Percentiles rank a stretch among this genome's conserved stretches.
phyloP scores from a whole-genome alignment of 768 basidiomycete species.

The Amanita phalloides region DNA sequence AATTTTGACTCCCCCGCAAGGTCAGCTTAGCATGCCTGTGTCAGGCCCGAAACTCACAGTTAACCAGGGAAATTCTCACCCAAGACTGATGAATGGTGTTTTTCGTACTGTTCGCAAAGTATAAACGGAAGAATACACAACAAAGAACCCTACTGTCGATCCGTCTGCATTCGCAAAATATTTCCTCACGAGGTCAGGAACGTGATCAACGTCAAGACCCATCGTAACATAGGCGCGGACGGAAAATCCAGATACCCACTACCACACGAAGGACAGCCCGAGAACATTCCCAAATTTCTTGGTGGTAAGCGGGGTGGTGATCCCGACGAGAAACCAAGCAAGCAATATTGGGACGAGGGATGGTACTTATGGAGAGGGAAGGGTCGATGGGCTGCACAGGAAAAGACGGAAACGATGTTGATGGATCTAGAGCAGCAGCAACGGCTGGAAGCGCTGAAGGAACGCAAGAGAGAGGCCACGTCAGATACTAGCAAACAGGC shows the following conservation, averaged over 20 bases:
- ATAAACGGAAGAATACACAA: constrained; percentile 39
- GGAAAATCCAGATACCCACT: constrained; percentile 48
- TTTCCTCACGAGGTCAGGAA: constrained; percentile 58
- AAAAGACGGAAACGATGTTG: constrained; percentile 52
- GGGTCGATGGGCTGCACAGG: constrained; percentile 38
- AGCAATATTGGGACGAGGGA: constrained; percentile 56
- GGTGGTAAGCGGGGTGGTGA: constrained; percentile 29
- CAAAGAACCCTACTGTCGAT: constrained; percentile 43
- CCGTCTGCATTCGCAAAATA: constrained; percentile 55
- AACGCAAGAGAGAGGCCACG: constrained; percentile 38
- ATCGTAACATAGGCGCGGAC: constrained; percentile 27
- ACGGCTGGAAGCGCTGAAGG: constrained; percentile 25
- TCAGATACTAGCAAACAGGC: constrained; percentile 28
- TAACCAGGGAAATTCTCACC: constrained; percentile 43
- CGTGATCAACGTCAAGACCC: constrained; percentile 33
- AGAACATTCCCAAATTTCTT: constrained; percentile 31
- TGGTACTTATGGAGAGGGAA: constrained; percentile 66
- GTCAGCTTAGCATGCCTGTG: constrained; percentile 15
- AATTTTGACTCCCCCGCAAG: constrained; percentile 41
- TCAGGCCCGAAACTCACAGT: constrained; percentile 3
- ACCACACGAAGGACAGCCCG: constrained; percentile 54
- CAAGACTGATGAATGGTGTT: constrained; percentile 53
- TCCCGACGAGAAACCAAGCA: constrained; percentile 18
- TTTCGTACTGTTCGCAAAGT: constrained; percentile 52
- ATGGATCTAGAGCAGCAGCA: constrained; percentile 43